Evolutionary conservation across 2,329 filamentous ascomycete species (phyloP).

Genomic region (Ramularia collo-cygni): DNA sequence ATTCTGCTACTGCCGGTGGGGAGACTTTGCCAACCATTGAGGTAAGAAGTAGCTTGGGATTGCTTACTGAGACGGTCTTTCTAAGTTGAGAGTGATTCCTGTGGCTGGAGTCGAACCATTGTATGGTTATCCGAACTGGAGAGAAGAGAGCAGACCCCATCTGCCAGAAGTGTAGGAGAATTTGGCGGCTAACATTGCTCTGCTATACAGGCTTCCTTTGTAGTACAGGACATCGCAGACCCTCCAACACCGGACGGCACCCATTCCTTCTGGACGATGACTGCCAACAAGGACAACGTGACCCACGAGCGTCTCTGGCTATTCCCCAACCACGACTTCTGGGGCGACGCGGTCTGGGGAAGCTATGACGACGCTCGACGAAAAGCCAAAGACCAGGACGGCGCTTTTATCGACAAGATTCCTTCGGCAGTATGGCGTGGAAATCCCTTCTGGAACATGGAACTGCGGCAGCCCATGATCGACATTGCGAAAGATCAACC

Average conservation of each 20-base stretch:
- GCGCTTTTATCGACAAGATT: slow-evolving; percentile 14
- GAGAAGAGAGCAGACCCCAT: no score
- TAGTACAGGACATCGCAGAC: slow-evolving; percentile 12
- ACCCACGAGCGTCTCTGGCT: slow-evolving; percentile 11
- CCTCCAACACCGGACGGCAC: slow-evolving; percentile 10
- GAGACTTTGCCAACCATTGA: slow-evolving; percentile 17
- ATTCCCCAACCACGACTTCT: slow-evolving; percentile 13
- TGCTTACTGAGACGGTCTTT: no score
- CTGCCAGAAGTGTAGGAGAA: no score
- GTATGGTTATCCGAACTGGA: no score
- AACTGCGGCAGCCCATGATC: slow-evolving; percentile 26
- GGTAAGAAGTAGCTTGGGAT: background rate
- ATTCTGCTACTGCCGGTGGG: slow-evolving; percentile 10
- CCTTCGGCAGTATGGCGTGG: slow-evolving; percentile 23
- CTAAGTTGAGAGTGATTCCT: no score
- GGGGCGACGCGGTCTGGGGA: slow-evolving; percentile 5
- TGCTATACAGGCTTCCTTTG: slow-evolving; percentile 7
- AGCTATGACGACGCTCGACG: slow-evolving; percentile 10
- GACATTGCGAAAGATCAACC: slow-evolving; percentile 21
- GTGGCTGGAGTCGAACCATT: no score
- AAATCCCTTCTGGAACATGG: slow-evolving; percentile 17
- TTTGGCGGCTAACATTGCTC: no score
- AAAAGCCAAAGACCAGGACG: slow-evolving; percentile 11
- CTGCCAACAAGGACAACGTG: slow-evolving; percentile 1
- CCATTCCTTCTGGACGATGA: slow-evolving; percentile 11